Percentiles rank a stretch among this genome's conserved stretches.
phyloP scores from a whole-genome alignment of 108 stramenopile species.

The Mayamaea pseudoterrestris region DNA sequence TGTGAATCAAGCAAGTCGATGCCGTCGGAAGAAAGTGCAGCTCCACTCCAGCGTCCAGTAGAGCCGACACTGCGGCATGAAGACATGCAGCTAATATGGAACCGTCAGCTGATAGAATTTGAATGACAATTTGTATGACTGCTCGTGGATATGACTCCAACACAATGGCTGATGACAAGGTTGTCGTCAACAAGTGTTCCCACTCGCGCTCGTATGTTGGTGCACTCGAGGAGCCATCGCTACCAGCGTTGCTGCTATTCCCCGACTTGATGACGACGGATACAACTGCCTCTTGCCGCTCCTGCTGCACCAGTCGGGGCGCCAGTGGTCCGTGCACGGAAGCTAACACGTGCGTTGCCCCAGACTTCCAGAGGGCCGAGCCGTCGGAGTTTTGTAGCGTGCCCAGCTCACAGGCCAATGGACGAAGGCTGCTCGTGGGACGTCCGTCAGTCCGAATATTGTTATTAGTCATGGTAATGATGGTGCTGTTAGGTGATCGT shows the following conservation, averaged over 20 bases:
- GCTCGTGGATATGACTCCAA: conserved; percentile 45
- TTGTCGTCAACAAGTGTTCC: conserved; percentile 38
- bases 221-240: neutral
- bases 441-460: conserved; percentile 39
- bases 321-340: conserved; percentile 83
- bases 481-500: conserved; percentile 9
- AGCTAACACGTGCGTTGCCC: conserved; percentile 74
- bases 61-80: conserved; percentile 68
- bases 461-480: conserved; percentile 13
- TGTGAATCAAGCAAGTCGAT: conserved; percentile 42
- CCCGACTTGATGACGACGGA: conserved; percentile 59
- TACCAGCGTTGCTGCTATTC: conserved; percentile 3
- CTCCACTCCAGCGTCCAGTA: conserved; percentile 79
- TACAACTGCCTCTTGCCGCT: conserved; percentile 29
- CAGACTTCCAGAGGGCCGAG: conserved; percentile 65
- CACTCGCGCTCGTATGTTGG: conserved; percentile 32
- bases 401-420: conserved; percentile 75
- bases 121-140: conserved; percentile 60
- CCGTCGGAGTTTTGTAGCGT: conserved; percentile 73
- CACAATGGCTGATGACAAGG: conserved; percentile 35
- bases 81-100: conserved; percentile 42
- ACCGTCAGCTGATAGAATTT: conserved; percentile 66
- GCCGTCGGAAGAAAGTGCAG: conserved; percentile 70
- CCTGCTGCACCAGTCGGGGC: conserved; percentile 45
- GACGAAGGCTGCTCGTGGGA: conserved; percentile 46